Evolutionary conservation across 1,284 basidiomycete genomes (phyloP).

Genomic region (Puccinia polysora): DNA sequence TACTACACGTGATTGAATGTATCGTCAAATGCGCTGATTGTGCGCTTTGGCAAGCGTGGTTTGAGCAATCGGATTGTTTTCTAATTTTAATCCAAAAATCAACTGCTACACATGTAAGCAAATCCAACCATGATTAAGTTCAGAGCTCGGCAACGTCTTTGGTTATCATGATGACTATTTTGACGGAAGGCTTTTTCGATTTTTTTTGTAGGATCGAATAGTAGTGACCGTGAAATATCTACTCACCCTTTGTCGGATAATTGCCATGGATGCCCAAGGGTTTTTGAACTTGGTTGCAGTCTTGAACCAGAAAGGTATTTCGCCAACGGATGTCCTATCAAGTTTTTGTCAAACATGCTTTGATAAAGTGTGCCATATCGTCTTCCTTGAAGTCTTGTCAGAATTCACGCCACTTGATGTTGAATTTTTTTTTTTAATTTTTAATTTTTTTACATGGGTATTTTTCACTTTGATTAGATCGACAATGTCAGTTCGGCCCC

Average conservation of each 20-base stretch:
- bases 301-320: conserved; percentile 4
- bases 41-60: conserved; percentile 28
- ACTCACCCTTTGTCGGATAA: conserved; percentile 19
- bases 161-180: background rate
- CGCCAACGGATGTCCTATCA: conserved; percentile 15
- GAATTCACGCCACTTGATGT: background rate
- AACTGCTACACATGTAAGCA: conserved; percentile 25
- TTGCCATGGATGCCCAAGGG: conserved; percentile 17
- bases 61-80: conserved; percentile 34
- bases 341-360: conserved; percentile 39
- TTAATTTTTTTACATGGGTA: background rate
- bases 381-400: no score
- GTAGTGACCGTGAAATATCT: conserved; percentile 27
- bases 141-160: no score
- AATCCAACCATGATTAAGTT: no score
- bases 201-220: background rate
- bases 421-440: background rate
- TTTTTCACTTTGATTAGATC: background rate
- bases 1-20: conserved; percentile 12
- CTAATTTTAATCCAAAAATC: conserved; percentile 23
- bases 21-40: conserved; percentile 17
- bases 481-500: conserved; percentile 28
- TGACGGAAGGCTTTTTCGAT: background rate
- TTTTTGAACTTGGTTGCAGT: conserved; percentile 26
- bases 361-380: conserved; percentile 16